Conservation (phyloP, 176 grass and related monocot species). For the Ensete ventricosum region DNA sequence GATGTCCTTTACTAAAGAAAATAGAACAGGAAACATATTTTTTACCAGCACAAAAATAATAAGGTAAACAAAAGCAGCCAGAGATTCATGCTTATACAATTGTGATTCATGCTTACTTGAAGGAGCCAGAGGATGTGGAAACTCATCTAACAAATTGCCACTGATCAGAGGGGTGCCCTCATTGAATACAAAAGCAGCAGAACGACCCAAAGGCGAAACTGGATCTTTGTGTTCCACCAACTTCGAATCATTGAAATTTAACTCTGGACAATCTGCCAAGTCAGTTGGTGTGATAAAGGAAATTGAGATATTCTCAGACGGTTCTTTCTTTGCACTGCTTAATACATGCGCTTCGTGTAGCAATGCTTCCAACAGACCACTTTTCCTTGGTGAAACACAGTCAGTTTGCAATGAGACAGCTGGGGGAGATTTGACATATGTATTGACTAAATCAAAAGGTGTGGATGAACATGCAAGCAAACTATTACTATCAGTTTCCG, state of each 20-base stretch:
- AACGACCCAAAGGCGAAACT: constrained; percentile 4
- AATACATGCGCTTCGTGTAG: constrained; percentile 18
- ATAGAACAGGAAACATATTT: background rate
- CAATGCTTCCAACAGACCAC: constrained; percentile 21
- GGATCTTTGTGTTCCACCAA: constrained; percentile 3
- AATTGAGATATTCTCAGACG: constrained; percentile 8
- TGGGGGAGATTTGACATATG: constrained; percentile 16
- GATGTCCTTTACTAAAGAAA: background rate
- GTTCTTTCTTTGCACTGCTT: constrained; percentile 15
- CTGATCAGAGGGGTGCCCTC: constrained; percentile 7
- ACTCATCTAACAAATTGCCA: background rate
- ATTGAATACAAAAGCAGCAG: constrained; percentile 11
- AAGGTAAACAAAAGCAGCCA: background rate
- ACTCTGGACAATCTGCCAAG: background rate
- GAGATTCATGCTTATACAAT: background rate
- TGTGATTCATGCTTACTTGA: constrained; percentile 25
- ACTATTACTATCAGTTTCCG: constrained; percentile 18
- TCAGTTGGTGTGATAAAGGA: constrained; percentile 4
- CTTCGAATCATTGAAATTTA: background rate
- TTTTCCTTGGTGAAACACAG: constrained; percentile 12
- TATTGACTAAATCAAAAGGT: constrained; percentile 20
- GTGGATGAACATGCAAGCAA: background rate
- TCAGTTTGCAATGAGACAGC: constrained; percentile 8
- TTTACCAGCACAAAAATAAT: background rate
- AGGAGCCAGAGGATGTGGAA: constrained; percentile 21